Evolutionary conservation across 1,139 yeast species (phyloP).

Genomic region (Martiniozyma asiatica): DNA sequence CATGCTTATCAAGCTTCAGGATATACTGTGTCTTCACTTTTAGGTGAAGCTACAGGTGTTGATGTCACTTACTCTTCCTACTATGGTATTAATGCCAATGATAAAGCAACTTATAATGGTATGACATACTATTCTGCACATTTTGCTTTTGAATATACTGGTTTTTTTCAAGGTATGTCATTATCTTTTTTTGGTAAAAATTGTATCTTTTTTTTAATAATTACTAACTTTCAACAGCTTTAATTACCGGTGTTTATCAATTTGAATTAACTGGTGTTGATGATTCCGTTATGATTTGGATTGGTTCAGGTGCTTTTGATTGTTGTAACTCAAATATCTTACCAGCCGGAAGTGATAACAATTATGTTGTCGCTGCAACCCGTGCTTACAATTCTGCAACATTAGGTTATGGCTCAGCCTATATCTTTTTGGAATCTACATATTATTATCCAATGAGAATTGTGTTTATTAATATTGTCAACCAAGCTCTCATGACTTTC

Average conservation of each 20-base stretch:
- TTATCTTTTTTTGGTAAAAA: no score
- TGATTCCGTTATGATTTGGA: conserved; percentile 18
- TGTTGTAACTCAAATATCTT: conserved; percentile 18
- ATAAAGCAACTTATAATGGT: not conserved
- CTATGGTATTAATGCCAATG: not conserved
- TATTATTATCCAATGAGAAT: conserved; percentile 21
- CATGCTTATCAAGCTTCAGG: not conserved
- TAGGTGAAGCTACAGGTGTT: no score
- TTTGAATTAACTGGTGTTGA: conserved; percentile 15
- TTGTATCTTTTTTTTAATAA: no score
- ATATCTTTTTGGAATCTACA: conserved; percentile 10
- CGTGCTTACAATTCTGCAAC: not conserved
- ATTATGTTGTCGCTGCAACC: not conserved
- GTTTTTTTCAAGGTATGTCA: not conserved
- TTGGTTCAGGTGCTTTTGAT: conserved; percentile 20
- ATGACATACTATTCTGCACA: not conserved
- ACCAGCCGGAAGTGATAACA: no score
- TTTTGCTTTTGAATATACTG: not conserved
- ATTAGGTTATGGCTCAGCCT: conserved; percentile 4
- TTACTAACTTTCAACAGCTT: no score
- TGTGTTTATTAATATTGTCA: conserved; percentile 13
- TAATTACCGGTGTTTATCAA: conserved; percentile 18
- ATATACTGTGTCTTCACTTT: not conserved
- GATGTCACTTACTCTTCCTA: not conserved
- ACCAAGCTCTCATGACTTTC: conserved; percentile 6